Conservation (phyloP, 768 basidiomycete genomes). For the Tubosaeta brunneosetosa region DNA sequence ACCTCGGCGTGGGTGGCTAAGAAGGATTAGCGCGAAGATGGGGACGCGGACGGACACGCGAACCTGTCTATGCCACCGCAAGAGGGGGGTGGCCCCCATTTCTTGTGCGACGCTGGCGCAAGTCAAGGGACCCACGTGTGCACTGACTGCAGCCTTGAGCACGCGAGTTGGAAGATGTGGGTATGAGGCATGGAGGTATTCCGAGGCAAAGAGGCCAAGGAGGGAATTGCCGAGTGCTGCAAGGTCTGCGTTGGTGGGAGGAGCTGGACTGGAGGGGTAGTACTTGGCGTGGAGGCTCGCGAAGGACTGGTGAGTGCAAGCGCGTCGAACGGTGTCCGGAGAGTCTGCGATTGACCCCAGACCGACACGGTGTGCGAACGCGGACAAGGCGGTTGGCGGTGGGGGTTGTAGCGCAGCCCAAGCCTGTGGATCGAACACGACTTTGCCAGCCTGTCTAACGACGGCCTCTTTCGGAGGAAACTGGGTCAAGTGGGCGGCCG, state of each 20-base stretch:
- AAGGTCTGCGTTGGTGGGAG: slow-evolving; percentile 71
- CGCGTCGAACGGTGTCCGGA: slow-evolving; percentile 57
- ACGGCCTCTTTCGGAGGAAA: slow-evolving; percentile 63
- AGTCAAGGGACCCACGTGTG: slow-evolving; percentile 82
- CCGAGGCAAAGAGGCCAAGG: slow-evolving; percentile 85
- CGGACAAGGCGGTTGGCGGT: slow-evolving; percentile 63
- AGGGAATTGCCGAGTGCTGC: slow-evolving; percentile 78
- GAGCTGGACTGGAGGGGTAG: slow-evolving; percentile 49
- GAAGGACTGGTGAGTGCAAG: slow-evolving; percentile 78
- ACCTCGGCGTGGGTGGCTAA: slow-evolving; percentile 45
- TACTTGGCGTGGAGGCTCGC: slow-evolving; percentile 50
- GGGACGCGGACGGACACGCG: slow-evolving; percentile 9
- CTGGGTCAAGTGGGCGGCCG: slow-evolving; percentile 46
- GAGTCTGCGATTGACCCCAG: slow-evolving; percentile 53
- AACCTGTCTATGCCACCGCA: slow-evolving; percentile 81
- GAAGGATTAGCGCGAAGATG: slow-evolving; percentile 1
- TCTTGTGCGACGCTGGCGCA: slow-evolving; percentile 84
- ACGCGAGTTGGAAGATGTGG: slow-evolving; percentile 91
- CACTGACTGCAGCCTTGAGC: slow-evolving; percentile 85
- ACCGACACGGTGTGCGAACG: slow-evolving; percentile 74
- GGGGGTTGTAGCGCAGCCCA: slow-evolving; percentile 74
- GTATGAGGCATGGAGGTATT: slow-evolving; percentile 74
- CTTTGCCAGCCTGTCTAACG: slow-evolving; percentile 30
- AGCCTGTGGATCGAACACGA: slow-evolving; percentile 56
- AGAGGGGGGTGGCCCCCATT: slow-evolving; percentile 70